phyloP scores from a whole-genome alignment of 1,139 yeast species.

The Blastobotrys serpentis region DNA sequence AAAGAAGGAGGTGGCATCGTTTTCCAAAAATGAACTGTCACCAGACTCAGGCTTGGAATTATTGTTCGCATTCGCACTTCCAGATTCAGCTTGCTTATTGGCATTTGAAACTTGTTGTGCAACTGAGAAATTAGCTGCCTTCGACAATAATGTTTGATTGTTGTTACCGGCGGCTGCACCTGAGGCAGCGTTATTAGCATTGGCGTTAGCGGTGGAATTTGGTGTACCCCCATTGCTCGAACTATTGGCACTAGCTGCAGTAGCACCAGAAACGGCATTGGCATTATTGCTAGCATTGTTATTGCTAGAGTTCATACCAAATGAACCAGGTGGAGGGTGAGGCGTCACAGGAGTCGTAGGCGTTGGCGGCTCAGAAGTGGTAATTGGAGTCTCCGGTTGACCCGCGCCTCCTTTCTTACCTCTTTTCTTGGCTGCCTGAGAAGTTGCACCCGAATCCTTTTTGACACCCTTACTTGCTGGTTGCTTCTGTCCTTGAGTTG shows the following conservation, averaged over 20 bases:
- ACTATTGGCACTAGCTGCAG: constrained; percentile 8
- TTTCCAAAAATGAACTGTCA: constrained; percentile 26
- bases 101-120: constrained; percentile 12
- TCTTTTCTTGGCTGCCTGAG: constrained; percentile 31
- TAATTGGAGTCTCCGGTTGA: constrained; percentile 36
- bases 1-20: constrained; percentile 33
- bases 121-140: constrained; percentile 27
- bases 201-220: constrained; percentile 10
- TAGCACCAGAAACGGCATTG: constrained; percentile 8
- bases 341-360: constrained; percentile 43
- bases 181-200: constrained; percentile 9
- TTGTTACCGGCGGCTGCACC: constrained; percentile 12
- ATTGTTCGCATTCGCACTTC: constrained; percentile 19
- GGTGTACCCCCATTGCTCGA: constrained; percentile 5
- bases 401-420: constrained; percentile 38
- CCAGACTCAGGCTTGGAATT: constrained; percentile 17
- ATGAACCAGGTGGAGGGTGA: constrained; percentile 30
- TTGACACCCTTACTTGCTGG: constrained; percentile 31
- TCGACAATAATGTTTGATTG: constrained; percentile 25
- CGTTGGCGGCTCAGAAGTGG: constrained; percentile 40
- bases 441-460: constrained; percentile 34
- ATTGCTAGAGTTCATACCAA: constrained; percentile 20
- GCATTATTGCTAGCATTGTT: constrained; percentile 9
- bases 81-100: constrained; percentile 14
- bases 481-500: constrained; percentile 45